Percentiles rank a stretch among this genome's conserved stretches.
These are phyloP conservation scores for Diaporthe longicolla DNA, from an alignment of 2,329 filamentous ascomycete species.

Conservation along the genomic window DNA sequence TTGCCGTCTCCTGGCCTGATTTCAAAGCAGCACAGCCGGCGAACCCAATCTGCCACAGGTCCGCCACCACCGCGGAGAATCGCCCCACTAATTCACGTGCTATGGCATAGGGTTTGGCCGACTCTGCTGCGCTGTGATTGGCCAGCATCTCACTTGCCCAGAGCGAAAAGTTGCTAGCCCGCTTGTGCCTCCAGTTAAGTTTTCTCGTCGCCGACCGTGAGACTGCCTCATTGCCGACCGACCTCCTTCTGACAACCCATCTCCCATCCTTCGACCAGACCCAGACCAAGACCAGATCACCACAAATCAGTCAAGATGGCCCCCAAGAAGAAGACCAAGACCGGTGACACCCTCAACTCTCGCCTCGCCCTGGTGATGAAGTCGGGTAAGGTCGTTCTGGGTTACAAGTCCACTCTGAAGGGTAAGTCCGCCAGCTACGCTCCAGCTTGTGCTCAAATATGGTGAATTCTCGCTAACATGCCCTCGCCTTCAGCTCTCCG, in stretches of 20 bases:
- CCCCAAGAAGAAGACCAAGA: conserved; percentile 84
- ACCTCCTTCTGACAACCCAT: conserved; percentile 35
- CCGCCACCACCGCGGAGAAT: background rate
- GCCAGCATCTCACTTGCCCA: background rate
- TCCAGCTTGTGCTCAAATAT: background rate
- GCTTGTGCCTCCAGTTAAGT: background rate
- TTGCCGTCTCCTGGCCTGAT: conserved; percentile 58
- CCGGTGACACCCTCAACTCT: conserved; percentile 80
- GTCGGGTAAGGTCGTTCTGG: conserved; percentile 85
- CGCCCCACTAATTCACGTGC: conserved; percentile 14
- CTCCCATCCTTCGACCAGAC: conserved; percentile 41
- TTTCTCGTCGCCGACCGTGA: background rate
- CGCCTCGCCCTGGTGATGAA: conserved; percentile 75
- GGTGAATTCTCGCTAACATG: conserved; percentile 51
- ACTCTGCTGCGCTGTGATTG: background rate
- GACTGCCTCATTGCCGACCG: too few species aligned
- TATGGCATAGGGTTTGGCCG: conserved; percentile 6
- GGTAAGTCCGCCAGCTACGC: conserved; percentile 40
- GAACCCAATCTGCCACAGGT: background rate
- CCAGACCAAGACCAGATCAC: conserved; percentile 42
- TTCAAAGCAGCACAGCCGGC: conserved; percentile 64
- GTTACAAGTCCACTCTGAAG: conserved; percentile 82
- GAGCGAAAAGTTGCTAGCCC: conserved; percentile 35
- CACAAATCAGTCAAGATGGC: conserved; percentile 71
- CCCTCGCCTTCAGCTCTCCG: conserved; percentile 83